Percentiles rank a stretch among this genome's conserved stretches.
These are phyloP conservation scores for Fragosphaeria purpurea DNA, from an alignment of 2,329 filamentous ascomycete genomes.

Conservation along the genomic window DNA sequence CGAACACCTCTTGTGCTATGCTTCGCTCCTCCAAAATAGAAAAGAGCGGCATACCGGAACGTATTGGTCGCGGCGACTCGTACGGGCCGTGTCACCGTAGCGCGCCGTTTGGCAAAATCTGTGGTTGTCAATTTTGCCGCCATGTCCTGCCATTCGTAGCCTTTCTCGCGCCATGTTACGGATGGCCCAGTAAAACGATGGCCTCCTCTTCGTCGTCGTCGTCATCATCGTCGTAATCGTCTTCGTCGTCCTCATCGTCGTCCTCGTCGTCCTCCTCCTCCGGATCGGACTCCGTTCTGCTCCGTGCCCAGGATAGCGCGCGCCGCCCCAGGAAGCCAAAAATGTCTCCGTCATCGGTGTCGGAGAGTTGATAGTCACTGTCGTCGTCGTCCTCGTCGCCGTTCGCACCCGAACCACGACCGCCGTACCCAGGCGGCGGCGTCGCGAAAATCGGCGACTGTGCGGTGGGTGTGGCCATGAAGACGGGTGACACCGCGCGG, in stretches of 20 bases:
- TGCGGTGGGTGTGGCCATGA: constrained; percentile 6
- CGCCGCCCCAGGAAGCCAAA: constrained; percentile 43
- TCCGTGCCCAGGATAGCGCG: constrained; percentile 25
- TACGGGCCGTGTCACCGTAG: no score
- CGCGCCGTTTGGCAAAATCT: no score
- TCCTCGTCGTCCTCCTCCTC: constrained; percentile 36
- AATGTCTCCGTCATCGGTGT: constrained; percentile 37
- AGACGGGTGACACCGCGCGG: constrained; percentile 28
- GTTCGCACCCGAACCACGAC: constrained; percentile 16
- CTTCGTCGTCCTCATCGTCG: constrained; percentile 33
- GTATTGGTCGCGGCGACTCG: no score
- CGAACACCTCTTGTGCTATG: no score
- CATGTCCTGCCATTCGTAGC: no score
- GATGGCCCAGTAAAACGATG: constrained; percentile 40
- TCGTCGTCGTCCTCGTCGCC: constrained; percentile 31
- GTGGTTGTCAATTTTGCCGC: no score
- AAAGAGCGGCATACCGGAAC: no score
- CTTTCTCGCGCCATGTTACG: constrained; percentile 17
- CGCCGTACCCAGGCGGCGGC: constrained; percentile 11
- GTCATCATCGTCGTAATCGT: constrained; percentile 39
- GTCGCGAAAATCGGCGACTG: constrained; percentile 5
- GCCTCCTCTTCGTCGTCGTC: constrained; percentile 39
- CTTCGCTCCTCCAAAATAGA: no score
- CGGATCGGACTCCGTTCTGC: constrained; percentile 26
- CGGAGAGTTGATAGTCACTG: neutral